Base-by-base conservation (phyloP, 208 protist species). In the Phytomonas francai region DNA sequence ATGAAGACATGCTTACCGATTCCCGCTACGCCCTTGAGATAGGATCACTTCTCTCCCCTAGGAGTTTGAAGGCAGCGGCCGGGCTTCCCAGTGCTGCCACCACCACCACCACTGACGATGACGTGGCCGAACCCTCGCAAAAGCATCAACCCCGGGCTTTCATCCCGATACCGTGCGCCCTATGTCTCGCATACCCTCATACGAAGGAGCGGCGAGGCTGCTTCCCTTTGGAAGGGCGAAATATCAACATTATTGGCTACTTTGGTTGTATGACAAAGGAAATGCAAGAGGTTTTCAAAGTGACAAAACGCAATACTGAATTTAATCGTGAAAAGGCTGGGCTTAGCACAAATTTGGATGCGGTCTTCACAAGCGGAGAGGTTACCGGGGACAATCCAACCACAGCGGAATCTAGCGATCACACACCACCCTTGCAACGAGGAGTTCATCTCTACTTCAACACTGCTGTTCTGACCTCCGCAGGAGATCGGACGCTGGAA, bases 241-340 rank as follows among this genome's bases (percentile, higher is more conserved):
- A 80, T 36, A 84, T 89, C 59, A 90, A 90, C 70, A 84, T 94
- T 51, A 94, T 94, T 68, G 88, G 88, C 16, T 91, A 87, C 69
- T 91, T 94, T 83, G 88, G 85, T 12, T 76, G 78, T 62, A 82
- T 94, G 68, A 85, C 78, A 1, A 54, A 42, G 5, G 79, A 78
- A 8, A 83, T 90, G 74, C 69, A 83, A 45, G 56, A 66, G 12
- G 88, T 83, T 19, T 90, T 94, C 68, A 88, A 88, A 59, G 70
- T 91, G 22, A 65, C 68, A 5, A 91, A 91, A 70, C 66, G 69
- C 54, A 36, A 73, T 28, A 54, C 65, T 0, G 45, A 22, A 54
- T 25, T 54, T 25, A 54, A 54, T 54, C 16, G 1, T 7, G 19
- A 54, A 25, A 25, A 54, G 19, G 0, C 19, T 25, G 29, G 33